Percentiles rank a stretch among this genome's conserved stretches.
phyloP scores from a whole-genome alignment of 345 rosid genomes.

The Angophora floribunda region DNA sequence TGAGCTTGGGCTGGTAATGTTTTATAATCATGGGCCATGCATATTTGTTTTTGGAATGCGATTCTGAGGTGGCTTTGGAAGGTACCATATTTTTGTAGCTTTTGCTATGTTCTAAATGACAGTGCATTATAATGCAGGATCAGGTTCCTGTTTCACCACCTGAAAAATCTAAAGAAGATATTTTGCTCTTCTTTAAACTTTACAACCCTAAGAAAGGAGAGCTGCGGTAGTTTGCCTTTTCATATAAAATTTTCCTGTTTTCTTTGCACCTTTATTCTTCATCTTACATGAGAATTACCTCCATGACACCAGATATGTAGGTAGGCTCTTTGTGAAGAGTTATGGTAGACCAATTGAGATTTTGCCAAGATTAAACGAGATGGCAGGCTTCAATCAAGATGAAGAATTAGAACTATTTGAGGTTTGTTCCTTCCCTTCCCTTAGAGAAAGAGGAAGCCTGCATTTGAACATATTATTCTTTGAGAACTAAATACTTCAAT shows the following conservation, averaged over 20 bases:
- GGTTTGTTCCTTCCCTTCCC: slow-evolving; percentile 27
- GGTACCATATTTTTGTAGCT: not conserved
- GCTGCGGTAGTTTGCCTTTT: slow-evolving; percentile 13
- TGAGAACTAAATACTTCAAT: not conserved
- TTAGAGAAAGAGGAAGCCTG: not conserved
- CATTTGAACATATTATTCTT: not conserved
- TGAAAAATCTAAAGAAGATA: slow-evolving; percentile 29
- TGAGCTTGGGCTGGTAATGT: slow-evolving; percentile 22
- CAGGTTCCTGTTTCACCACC: slow-evolving; percentile 8
- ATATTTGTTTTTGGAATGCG: not conserved
- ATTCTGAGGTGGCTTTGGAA: not conserved
- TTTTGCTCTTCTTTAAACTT: slow-evolving; percentile 36
- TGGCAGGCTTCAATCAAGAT: slow-evolving; percentile 35
- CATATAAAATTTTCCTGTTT: not conserved
- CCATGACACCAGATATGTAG: slow-evolving; percentile 26
- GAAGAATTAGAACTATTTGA: slow-evolving; percentile 44
- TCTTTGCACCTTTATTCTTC: not conserved
- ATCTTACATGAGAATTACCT: slow-evolving; percentile 2
- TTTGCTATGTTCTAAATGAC: not conserved
- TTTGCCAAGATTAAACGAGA: slow-evolving; percentile 23
- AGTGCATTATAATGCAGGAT: slow-evolving; percentile 13
- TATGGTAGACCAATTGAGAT: slow-evolving; percentile 26
- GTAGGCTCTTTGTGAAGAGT: slow-evolving; percentile 33
- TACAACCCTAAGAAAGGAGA: slow-evolving; percentile 31
- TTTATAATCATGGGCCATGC: not conserved